Base-by-base conservation (phyloP, 1,139 yeast species). In the Casaregolazyma lundiana region DNA sequence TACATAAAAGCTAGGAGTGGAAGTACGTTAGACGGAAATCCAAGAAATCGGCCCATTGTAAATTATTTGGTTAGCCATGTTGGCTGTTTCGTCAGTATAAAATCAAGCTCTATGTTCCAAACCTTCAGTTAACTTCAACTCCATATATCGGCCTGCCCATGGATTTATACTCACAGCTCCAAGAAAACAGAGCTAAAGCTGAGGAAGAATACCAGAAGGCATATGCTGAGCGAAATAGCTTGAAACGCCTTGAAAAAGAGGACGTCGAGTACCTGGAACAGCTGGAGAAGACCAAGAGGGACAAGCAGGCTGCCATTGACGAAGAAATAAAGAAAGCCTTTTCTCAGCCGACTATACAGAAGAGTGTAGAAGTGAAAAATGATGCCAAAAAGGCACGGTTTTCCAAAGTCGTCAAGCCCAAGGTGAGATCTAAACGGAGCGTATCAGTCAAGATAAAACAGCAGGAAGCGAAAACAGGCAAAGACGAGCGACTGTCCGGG, bases 221-320 rank as follows among this genome's bases (percentile, higher is more conserved):
- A 32, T 47, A 44, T 20, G 44, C 49, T 1, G 49, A 46, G 26
- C 46, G 42, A 18, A 52, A 49, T 35, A 47, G 50, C 8, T 32
- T 46, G n/a, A 50, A 46, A 24, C 41, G 53, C 17, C 41, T 53
- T 13, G 50, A 53, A 41, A 47, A 46, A 13, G 41, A 42, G n/a
- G 57, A 54, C 11, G 45, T 49, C 6, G 45, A 45, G 35, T 49
- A 51, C 38, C 43, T 52, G 32, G 49, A 53, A 21, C 20, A 43
- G 8, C 38, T 53, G 29, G 35, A 37, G 18, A 37, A 22, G 22
- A 41, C 26, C 16, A 46, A 48, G 30, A 36, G 34, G 36, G 45
- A 39, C 22, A 38, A 47, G 9, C 51, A 51, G 24, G 38, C 18
- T 15, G 53, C 47, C 32, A 26, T 43, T 6, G 42, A 52, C 20